Evolutionary conservation across 805 yeast species (phyloP), one percentile per base, ranked within the genome.

Genomic region (Cyberlindnera saturnus): DNA sequence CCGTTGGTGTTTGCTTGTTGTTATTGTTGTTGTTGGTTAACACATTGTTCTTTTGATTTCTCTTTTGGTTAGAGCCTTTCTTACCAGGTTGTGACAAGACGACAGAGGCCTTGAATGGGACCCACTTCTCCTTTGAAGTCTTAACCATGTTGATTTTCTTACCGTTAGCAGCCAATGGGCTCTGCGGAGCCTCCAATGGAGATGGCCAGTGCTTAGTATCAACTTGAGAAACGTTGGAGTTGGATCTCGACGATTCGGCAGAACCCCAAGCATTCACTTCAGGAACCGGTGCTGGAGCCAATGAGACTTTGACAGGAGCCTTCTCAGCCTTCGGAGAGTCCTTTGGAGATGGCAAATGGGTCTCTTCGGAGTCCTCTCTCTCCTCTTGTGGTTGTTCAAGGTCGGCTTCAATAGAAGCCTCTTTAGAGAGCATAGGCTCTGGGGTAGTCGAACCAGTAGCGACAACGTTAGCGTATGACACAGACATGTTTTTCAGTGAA

Each of bases 281-380:
- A 30, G 86, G 86, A 26, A 77, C 69, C 13, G 86, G 86, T 23
- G 86, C 86, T 5, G 86, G 86, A 9, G 81, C 78, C 26, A 77
- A 63, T 31, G 44, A 36, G 3, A 51, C 59, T 57, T 59, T 41
- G 53, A 43, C 43, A 6, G 50, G 47, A 33, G 9, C 28, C 42
- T 57, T 45, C 28, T 50, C 52, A 23, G 51, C 46, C 34, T 53
- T 50, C 46, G 63, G 55, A 42, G 63, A 46, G 7, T 53, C 43
- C 20, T 46, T 49, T 50, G 59, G 59, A n/a, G 62, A 56, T n/a
- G 60, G 59, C n/a, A 52, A 44, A 34, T 51, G 56, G 14, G 40
- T 41, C 41, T 44, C 49, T 15, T 15, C 17, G 36, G 36, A 15
- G 20, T 15, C 5, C 36, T 33, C 20, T 17, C 11, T 15, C 14